Percentiles rank a stretch among this genome's conserved stretches.
Evolutionary conservation across 2,329 filamentous ascomycete genomes (phyloP).

Genomic region (Fusarium napiforme): DNA sequence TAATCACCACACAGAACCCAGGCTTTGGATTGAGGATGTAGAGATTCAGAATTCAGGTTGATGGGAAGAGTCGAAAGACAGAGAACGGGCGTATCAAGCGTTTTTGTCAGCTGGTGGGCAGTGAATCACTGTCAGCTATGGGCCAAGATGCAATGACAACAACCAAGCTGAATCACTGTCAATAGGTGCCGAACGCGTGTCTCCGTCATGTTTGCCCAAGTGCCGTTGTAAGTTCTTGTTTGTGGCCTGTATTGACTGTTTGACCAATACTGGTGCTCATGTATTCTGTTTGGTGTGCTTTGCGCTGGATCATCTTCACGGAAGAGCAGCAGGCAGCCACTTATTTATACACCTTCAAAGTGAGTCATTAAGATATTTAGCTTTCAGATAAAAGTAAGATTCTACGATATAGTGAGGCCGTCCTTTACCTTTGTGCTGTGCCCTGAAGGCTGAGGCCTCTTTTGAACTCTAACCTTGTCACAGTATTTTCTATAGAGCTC

Average conservation of each 20-base stretch:
- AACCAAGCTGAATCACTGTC: background rate
- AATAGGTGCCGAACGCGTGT: rapidly evolving
- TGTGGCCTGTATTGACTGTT: background rate
- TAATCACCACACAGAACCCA: background rate
- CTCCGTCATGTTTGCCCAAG: rapidly evolving
- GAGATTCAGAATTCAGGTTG: background rate
- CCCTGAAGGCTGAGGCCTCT: too few relatives aligned
- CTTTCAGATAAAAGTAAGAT: too few relatives aligned
- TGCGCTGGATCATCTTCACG: too few relatives aligned
- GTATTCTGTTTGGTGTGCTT: background rate
- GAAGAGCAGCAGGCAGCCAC: too few relatives aligned
- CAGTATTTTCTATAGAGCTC: background rate
- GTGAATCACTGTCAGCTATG: background rate
- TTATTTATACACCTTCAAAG: too few relatives aligned
- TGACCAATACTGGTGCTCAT: rapidly evolving
- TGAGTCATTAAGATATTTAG: too few relatives aligned
- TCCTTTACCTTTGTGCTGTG: too few relatives aligned
- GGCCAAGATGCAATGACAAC: too few relatives aligned
- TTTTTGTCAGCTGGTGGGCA: background rate
- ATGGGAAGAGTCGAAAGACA: too few relatives aligned
- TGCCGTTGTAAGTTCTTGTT: rapidly evolving
- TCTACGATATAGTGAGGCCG: too few relatives aligned
- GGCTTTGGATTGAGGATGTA: background rate
- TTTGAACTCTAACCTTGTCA: too few relatives aligned
- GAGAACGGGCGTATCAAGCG: too few relatives aligned